Percentiles rank a stretch among this genome's conserved stretches.
Conservation (phyloP, 2,329 filamentous ascomycete species). For the Colletotrichum navitas region DNA sequence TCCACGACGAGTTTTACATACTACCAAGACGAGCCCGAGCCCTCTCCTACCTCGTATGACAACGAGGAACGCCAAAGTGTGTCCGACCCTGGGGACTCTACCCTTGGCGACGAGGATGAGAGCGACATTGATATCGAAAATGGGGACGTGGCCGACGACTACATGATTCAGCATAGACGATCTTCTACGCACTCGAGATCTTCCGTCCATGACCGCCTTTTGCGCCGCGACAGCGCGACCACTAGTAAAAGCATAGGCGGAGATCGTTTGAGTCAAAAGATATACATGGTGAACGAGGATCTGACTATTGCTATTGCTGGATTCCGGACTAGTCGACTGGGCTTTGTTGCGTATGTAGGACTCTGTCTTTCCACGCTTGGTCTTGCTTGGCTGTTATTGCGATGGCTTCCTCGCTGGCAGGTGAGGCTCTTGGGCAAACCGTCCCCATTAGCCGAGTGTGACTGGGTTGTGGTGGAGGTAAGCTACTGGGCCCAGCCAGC, state of each 20-base stretch:
- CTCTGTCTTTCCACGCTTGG: constrained; percentile 82
- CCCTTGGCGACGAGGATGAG: constrained; percentile 56
- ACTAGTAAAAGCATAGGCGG: constrained; percentile 75
- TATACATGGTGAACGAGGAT: constrained; percentile 94
- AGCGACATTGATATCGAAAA: constrained; percentile 55
- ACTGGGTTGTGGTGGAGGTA: constrained; percentile 93
- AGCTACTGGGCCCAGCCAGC: constrained; percentile 46
- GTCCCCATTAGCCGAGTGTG: constrained; percentile 77
- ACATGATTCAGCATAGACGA: constrained; percentile 68
- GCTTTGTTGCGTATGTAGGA: constrained; percentile 76
- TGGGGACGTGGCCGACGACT: constrained; percentile 59
- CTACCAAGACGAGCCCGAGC: constrained; percentile 71
- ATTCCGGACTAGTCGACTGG: constrained; percentile 81
- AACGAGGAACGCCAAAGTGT: constrained; percentile 48
- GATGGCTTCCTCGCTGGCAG: constrained; percentile 92
- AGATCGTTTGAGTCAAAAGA: constrained; percentile 83
- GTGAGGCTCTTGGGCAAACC: constrained; percentile 79
- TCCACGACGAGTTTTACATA: constrained; percentile 92
- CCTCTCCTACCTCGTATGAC: constrained; percentile 43
- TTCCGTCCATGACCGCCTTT: constrained; percentile 73
- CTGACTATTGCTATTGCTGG: constrained; percentile 93
- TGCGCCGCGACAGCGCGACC: constrained; percentile 76
- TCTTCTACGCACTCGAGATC: constrained; percentile 71
- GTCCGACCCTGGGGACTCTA: constrained; percentile 56
- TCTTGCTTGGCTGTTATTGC: constrained; percentile 84